phyloP scores from a whole-genome alignment of 2,329 filamentous ascomycete genomes.

The Trichoderma guizhouense region DNA sequence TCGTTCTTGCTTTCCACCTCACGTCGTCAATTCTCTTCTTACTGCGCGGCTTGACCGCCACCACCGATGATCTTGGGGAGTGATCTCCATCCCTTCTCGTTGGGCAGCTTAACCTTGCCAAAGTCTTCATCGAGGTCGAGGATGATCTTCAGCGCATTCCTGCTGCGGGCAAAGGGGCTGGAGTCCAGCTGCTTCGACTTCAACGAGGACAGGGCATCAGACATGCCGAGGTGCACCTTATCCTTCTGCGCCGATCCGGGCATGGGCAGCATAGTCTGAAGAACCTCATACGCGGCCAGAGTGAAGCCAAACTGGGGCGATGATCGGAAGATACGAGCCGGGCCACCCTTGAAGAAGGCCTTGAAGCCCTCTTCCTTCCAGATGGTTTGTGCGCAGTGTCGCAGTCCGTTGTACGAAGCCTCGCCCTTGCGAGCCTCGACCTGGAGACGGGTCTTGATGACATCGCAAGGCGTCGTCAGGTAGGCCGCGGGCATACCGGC shows the following conservation, averaged over 20 bases:
- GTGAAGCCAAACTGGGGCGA: constrained; percentile 98
- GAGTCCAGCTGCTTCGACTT: constrained; percentile 33
- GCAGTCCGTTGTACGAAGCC: constrained; percentile 77
- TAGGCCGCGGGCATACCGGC: constrained; percentile 90
- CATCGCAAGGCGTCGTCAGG: constrained; percentile 94
- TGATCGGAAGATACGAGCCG: constrained; percentile 89
- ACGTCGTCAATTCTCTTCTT: neutral
- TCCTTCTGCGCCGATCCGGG: constrained; percentile 60
- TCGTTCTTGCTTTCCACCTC: neutral
- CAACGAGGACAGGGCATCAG: constrained; percentile 56
- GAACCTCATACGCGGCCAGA: constrained; percentile 87
- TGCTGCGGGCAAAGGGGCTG: constrained; percentile 59
- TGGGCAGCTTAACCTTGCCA: constrained; percentile 65
- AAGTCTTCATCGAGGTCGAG: constrained; percentile 93
- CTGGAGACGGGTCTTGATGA: constrained; percentile 98
- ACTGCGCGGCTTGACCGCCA: constrained; percentile 24
- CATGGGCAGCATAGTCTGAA: constrained; percentile 72
- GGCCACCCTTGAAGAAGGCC: constrained; percentile 98
- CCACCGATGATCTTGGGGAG: constrained; percentile 50
- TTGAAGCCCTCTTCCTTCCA: constrained; percentile 87
- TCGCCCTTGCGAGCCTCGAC: constrained; percentile 97
- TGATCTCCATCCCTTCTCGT: constrained; percentile 51
- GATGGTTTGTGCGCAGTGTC: constrained; percentile 81
- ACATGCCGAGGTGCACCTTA: constrained; percentile 54
- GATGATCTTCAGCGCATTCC: constrained; percentile 93